Base-by-base conservation (phyloP, 805 yeast genomes). In the Pichia ethanolica region DNA sequence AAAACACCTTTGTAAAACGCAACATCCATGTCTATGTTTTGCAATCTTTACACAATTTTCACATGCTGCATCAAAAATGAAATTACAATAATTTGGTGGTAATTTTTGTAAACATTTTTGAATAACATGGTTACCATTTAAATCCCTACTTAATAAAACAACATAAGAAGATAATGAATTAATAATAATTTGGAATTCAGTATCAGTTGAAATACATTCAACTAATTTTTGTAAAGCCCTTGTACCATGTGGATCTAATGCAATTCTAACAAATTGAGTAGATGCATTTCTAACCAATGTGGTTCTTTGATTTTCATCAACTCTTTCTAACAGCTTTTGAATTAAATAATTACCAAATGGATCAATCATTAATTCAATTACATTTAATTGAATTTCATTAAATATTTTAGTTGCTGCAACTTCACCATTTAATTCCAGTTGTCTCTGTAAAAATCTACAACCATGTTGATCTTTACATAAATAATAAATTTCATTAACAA, bases 311-410 rank as follows among this genome's bases (percentile, higher is more conserved):
- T 76, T 83, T 37, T 74, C 73, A 36, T 75, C 71, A 28, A 89
- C 84, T 55, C 81, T 78, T 63, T 90, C 97, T 55, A 93, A 73
- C 49, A 93, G 69, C 66, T 91, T 93, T 68, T 93, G 99, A 56
- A 95, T 80, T 61, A 93, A 72, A 60, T 93, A 93, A 65, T 93
- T 93, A n/a, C 99, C 99, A 71, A 93, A 93, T 6, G 98, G 96
- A 66, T 90, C 96, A 33, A 78, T 78, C 98, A 93, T 91, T 54
- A 93, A 73, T 64, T 89, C 96, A 47, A 87, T 83, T 50, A 89
- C 83, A 57, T 87, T 83, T 36, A 77, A 70, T 56, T 81, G 78
- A 41, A 89, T 86, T 64, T 93, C 97, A 50, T 80, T 79, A 68
- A 89, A 90, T 44, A 93, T 87, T 61, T 81, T 70, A 33, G 84